Evolutionary conservation across 2,329 filamentous ascomycete genomes (phyloP), one percentile per base, ranked within the genome.

Genomic region (Talaromyces atroroseus): DNA sequence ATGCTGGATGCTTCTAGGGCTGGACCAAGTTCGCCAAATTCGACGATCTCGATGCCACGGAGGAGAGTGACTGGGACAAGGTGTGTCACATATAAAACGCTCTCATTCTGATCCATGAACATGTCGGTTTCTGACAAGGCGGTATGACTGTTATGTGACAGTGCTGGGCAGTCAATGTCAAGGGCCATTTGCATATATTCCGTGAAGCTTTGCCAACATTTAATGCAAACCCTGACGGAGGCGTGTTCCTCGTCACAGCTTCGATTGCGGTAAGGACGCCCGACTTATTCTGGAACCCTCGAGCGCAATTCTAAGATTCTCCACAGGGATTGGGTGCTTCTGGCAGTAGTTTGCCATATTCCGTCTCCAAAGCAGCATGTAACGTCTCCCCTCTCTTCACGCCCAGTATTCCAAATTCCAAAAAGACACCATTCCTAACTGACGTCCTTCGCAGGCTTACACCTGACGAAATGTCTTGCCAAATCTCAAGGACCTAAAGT

Each of bases 341-440:
- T 52, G 82, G 82, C 4, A 82, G 79, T 62, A 81, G 78, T 44
- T 80, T 85, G 85, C 82, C 89, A 3, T 94, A 94, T 65, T 78
- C 84, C 0, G 86, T 92, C 18, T 88, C 87, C 38, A 94, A 94
- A 68, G 82, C 89, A 0, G 89, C 89, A 11, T 82, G 86, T 73
- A 68, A 49, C 58, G 40, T 29, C 47, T 34, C 26, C 53, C 29
- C 47, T 34, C 26, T 46, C 29, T 36, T 29, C 5, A 2, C 5
- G 32, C 10, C 20, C 7, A 36, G 8, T 24, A 20, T 47, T 36
- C n/a, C 21, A 7, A 11, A n/a, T n/a, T n/a, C n/a, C n/a, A 4
- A 14, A 12, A 16, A 24, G 12, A 12, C 14, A 14, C 20, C 20
- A 24, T 21, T 6, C 21, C 32, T 23, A 21, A 45, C 54, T 42